phyloP scores from a whole-genome alignment of 805 yeast species.

The Starmera amethionina region DNA sequence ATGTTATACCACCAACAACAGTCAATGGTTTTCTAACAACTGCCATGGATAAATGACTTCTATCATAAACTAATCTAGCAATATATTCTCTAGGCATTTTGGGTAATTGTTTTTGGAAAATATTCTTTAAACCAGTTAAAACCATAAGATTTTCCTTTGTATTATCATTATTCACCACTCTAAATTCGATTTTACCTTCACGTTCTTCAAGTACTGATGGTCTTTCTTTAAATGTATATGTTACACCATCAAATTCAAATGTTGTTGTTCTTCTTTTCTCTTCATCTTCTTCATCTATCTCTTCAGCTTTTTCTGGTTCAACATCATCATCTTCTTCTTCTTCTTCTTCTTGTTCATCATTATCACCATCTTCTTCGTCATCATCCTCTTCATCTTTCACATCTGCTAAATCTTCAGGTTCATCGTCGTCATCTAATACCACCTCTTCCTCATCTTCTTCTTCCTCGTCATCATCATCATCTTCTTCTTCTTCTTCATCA shows the following conservation, averaged over 20 bases:
- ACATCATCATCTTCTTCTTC: slow-evolving; percentile 18
- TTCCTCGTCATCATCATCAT: slow-evolving; percentile 6
- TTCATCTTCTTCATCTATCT: slow-evolving; percentile 22
- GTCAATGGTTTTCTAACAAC: slow-evolving; percentile 88
- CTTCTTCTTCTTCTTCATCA: slow-evolving; percentile 6
- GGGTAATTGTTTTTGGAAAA: slow-evolving; percentile 94
- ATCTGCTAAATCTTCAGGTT: slow-evolving; percentile 7
- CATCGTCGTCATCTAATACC: slow-evolving; percentile 8
- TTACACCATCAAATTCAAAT: slow-evolving; percentile 55
- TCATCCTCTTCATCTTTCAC: slow-evolving; percentile 20
- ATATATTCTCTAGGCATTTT: slow-evolving; percentile 98
- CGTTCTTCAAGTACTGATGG: slow-evolving; percentile 92
- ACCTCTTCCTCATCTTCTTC: slow-evolving; percentile 3
- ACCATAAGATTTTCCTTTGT: slow-evolving; percentile 81
- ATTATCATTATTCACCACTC: slow-evolving; percentile 95
- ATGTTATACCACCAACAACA: slow-evolving; percentile 97
- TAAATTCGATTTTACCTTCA: slow-evolving; percentile 86
- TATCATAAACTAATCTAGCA: slow-evolving; percentile 86
- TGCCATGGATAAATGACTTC: slow-evolving; percentile 93
- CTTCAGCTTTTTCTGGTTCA: slow-evolving; percentile 12
- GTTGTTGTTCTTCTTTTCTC: slow-evolving; percentile 28
- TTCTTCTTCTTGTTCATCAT: slow-evolving; percentile 11
- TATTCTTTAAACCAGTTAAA: slow-evolving; percentile 88
- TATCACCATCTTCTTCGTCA: slow-evolving; percentile 14
- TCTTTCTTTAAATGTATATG: slow-evolving; percentile 79